These are phyloP conservation scores for Trametes meyenii DNA, from an alignment of 768 basidiomycete species.

Conservation along the genomic window DNA sequence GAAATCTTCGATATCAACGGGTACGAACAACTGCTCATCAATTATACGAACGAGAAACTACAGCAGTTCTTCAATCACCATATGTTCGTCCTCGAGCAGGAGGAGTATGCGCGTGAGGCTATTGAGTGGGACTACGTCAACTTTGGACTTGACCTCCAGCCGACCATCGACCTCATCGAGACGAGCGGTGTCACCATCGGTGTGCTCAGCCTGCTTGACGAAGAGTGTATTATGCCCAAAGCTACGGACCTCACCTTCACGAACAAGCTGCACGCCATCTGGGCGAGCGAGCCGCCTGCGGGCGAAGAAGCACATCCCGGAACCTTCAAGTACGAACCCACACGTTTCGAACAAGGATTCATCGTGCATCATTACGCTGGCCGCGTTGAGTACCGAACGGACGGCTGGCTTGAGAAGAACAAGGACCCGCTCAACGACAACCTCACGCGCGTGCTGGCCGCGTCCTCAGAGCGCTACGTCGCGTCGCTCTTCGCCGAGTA, in stretches of 20 bases:
- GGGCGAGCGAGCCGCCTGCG: slow-evolving; percentile 52
- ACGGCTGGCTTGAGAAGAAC: slow-evolving; percentile 99
- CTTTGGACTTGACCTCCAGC: slow-evolving; percentile 96
- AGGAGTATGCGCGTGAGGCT: slow-evolving; percentile 94
- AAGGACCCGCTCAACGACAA: slow-evolving; percentile 98
- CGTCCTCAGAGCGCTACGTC: slow-evolving; percentile 81
- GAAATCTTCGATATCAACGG: slow-evolving; percentile 95
- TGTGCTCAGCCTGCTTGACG: slow-evolving; percentile 90
- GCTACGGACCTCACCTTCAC: slow-evolving; percentile 95
- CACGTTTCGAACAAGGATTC: slow-evolving; percentile 93
- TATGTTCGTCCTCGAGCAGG: slow-evolving; percentile 99
- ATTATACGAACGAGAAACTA: slow-evolving; percentile 97
- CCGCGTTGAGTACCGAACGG: slow-evolving; percentile 92
- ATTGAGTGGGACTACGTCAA: slow-evolving; percentile 99
- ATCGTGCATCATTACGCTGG: slow-evolving; percentile 96
- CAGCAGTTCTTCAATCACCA: slow-evolving; percentile 99
- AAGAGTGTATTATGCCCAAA: slow-evolving; percentile 99
- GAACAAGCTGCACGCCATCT: slow-evolving; percentile 83
- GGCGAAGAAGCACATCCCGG: slow-evolving; percentile 69
- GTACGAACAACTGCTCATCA: slow-evolving; percentile 98
- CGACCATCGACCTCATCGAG: slow-evolving; percentile 98
- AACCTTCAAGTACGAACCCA: slow-evolving; percentile 79
- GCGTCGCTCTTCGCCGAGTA: slow-evolving; percentile 85
- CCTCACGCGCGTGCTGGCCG: slow-evolving; percentile 83
- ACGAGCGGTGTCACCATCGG: slow-evolving; percentile 72